A percentile compares a stretch with the other conserved stretches of the same genome.
Conservation (phyloP, 495 filamentous ascomycete species). For the Neurospora terricola region DNA sequence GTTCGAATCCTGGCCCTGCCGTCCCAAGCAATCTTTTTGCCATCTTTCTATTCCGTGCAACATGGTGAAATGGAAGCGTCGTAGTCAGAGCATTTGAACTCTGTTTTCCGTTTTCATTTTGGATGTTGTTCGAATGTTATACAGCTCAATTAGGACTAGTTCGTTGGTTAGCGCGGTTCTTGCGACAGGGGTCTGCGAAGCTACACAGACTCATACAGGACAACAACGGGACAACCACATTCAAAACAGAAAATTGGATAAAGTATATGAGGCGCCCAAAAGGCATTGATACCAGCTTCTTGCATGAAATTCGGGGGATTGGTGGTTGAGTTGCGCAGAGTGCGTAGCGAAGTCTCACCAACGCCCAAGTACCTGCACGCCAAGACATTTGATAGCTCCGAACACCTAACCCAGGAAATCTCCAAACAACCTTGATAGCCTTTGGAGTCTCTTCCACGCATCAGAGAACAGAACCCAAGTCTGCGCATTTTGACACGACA, state of each 20-base stretch:
- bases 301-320: too few relatives aligned
- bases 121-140: background rate
- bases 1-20: background rate
- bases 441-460: background rate
- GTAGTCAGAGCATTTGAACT: background rate
- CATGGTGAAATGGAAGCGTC: background rate
- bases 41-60: background rate
- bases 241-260: background rate
- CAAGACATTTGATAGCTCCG: background rate
- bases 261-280: background rate
- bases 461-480: background rate
- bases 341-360: background rate
- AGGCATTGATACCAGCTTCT: background rate
- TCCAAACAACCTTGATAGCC: constrained; percentile 9
- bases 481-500: background rate
- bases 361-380: background rate
- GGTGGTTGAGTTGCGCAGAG: background rate
- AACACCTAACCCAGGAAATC: constrained; percentile 9
- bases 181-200: background rate
- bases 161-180: background rate
- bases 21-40: background rate
- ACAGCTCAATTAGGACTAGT: background rate
- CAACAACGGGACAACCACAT: background rate
- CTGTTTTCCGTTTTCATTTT: background rate
- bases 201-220: background rate